A percentile compares a stretch with the other conserved stretches of the same genome.
Conservation (phyloP, 2,329 filamentous ascomycete species). For the Sporothrix euskadiensis region DNA sequence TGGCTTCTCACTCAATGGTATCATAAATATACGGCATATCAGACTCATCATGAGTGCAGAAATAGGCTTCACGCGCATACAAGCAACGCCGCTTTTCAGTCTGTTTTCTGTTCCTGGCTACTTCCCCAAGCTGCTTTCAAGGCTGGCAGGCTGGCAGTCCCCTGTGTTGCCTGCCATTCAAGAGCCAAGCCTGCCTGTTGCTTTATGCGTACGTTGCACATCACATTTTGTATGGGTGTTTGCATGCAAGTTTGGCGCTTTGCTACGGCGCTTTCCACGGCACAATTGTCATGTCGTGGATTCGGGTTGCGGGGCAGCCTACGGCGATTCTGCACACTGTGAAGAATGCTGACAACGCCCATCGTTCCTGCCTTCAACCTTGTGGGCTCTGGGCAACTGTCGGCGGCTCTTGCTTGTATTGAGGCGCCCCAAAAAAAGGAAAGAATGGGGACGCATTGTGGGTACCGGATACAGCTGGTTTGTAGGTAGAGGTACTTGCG, state of each 20-base stretch:
- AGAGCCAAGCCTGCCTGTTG: not conserved
- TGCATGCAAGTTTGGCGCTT: not conserved
- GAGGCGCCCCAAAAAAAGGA: not conserved
- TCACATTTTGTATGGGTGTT: not conserved
- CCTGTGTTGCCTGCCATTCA: not conserved
- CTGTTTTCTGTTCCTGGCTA: conserved; percentile 8
- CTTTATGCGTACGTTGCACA: not conserved
- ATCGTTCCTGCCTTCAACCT: not conserved
- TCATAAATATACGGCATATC: not conserved
- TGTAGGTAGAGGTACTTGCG: not conserved
- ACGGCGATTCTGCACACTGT: conserved; percentile 18
- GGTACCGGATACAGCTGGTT: conserved; percentile 7
- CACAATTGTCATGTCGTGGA: conserved; percentile 10
- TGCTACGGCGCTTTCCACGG: not conserved
- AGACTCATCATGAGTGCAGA: not conserved
- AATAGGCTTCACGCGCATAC: not conserved
- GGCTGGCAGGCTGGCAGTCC: not conserved
- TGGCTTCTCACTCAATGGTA: not conserved
- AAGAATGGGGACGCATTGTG: not conserved
- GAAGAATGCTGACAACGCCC: conserved; percentile 16
- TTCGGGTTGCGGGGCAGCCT: conserved; percentile 21
- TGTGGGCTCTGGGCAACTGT: not conserved
- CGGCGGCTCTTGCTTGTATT: not conserved
- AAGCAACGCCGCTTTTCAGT: not conserved
- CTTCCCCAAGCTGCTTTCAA: not conserved